These are phyloP conservation scores for Diaporthe vaccinii DNA, from an alignment of 2,329 filamentous ascomycete species.

Conservation along the genomic window DNA sequence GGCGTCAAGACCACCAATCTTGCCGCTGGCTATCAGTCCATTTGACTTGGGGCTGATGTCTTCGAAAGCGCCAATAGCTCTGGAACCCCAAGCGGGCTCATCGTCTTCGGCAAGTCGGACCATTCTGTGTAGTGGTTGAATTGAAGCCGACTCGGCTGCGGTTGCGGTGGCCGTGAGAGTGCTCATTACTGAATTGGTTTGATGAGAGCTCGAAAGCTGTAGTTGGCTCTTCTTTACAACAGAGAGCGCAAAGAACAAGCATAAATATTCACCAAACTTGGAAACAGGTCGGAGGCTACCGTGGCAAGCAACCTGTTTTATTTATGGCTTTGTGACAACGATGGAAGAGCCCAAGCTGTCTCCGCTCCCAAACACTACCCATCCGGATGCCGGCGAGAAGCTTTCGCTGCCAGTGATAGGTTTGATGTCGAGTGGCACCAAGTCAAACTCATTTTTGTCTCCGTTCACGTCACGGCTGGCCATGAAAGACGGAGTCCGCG, in stretches of 20 bases:
- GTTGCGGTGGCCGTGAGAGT: background rate
- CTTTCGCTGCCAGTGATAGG: background rate
- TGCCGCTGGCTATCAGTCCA: background rate
- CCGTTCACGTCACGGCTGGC: background rate
- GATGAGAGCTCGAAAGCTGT: background rate
- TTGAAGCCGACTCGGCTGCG: background rate
- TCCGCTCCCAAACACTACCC: too few relatives aligned
- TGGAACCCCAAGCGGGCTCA: background rate
- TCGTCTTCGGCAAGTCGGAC: conserved; percentile 26
- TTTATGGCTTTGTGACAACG: background rate
- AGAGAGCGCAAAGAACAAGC: background rate
- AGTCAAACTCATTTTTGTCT: background rate
- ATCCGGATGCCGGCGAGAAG: background rate
- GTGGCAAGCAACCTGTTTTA: background rate
- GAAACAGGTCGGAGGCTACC: background rate
- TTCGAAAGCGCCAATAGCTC: background rate
- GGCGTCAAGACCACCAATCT: conserved; percentile 17
- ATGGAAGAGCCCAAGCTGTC: background rate
- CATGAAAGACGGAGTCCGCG: background rate
- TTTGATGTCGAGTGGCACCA: background rate
- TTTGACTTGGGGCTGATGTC: background rate
- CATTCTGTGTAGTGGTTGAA: conserved; percentile 1
- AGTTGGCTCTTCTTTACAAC: background rate
- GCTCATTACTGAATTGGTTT: background rate
- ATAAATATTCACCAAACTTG: too few relatives aligned